Base-by-base conservation (phyloP, 768 basidiomycete genomes). In the Naganishia friedmannii region DNA sequence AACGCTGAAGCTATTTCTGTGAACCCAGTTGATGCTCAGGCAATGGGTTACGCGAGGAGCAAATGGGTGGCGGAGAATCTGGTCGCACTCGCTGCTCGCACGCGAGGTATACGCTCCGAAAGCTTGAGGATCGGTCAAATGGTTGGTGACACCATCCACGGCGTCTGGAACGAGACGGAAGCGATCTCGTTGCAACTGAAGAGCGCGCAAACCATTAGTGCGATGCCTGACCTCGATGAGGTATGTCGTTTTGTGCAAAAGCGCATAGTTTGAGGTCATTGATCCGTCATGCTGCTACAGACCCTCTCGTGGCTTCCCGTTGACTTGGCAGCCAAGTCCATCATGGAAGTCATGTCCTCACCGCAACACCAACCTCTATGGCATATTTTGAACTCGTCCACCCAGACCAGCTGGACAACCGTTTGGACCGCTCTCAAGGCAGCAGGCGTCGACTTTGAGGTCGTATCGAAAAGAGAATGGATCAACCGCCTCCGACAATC, bases 51-150 rank as follows among this genome's bases (percentile, higher is more conserved):
- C 74, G 84, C 83, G 0, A 74, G 81, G 39, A 80, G 78, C 71
- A 87, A 87, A 74, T 87, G 86, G 85, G 84, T 86, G 0, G 82
- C 82, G 0, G 86, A 86, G 80, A 86, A 85, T 74, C 55, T 87
- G 1, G 83, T 83, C 70, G 82, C 86, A 73, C 75, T 81, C n/a
- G 85, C 83, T 5, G 80, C 81, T 2, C 75, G 74, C 55, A 67
- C 71, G 12, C 77, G 74, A 1, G 73, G 74, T 0, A 72, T 83
- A 0, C 72, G 77, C 17, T 81, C 82, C 23, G 82, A 80, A 19
- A 81, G 84, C 0, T 69, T 85, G 69, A 78, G 86, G 17, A 85
- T 87, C n/a, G 86, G 86, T 3, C 86, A 87, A 72, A 83, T 87
- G 80, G 86, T 85, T 2, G 86, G 86, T 0, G 85, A 87, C 70